Evolutionary conservation across 805 yeast species (phyloP).

Genomic region (Metschnikowia sp.): DNA sequence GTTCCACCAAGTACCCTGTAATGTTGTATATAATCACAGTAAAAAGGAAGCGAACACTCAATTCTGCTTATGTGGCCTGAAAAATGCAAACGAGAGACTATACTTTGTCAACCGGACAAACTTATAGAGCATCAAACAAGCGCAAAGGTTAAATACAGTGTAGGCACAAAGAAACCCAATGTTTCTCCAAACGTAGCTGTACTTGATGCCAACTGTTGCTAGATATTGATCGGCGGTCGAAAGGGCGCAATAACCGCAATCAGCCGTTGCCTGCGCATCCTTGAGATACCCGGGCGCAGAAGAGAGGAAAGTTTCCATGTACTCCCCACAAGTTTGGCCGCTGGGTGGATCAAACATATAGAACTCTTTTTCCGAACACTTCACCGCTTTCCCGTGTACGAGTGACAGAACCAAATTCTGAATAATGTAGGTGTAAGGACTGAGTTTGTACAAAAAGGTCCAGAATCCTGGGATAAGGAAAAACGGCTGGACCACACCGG

Average conservation of each 20-base stretch:
- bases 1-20: too few species aligned
- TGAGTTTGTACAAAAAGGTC: conserved; percentile 44
- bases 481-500: conserved; percentile 48
- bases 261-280: conserved; percentile 10
- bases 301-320: conserved; percentile 9
- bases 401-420: conserved; percentile 48
- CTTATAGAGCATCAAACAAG: conserved; percentile 12
- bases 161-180: conserved; percentile 13
- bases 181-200: conserved; percentile 15
- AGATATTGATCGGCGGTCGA: conserved; percentile 12
- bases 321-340: conserved; percentile 17
- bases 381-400: conserved; percentile 42
- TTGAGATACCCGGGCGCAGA: conserved; percentile 10
- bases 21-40: too few species aligned
- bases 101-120: conserved; percentile 11
- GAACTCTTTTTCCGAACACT: conserved; percentile 48
- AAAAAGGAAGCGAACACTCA: not conserved
- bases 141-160: conserved; percentile 13
- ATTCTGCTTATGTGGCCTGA: conserved; percentile 2
- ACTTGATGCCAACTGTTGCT: conserved; percentile 9
- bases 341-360: conserved; percentile 48
- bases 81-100: conserved; percentile 3
- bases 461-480: conserved; percentile 46
- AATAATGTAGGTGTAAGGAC: conserved; percentile 51
- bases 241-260: conserved; percentile 13